Evolutionary conservation across 2,329 filamentous ascomycete genomes (phyloP).

Genomic region (Huntiella bhutanensis): DNA sequence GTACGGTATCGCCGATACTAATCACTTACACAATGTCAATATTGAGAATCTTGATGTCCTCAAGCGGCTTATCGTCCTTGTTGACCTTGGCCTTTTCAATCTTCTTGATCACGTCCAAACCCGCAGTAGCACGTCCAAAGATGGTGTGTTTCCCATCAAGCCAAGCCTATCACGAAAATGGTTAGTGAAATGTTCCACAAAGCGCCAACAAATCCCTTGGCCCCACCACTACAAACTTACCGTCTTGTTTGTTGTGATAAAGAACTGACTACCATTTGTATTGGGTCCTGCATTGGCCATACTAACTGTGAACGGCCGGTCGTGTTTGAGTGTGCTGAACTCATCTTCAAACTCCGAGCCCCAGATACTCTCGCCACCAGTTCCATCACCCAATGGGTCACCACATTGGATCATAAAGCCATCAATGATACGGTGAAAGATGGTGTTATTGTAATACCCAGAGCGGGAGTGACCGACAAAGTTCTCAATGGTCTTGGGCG

Average conservation of each 20-base stretch:
- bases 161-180: slow-evolving; percentile 31
- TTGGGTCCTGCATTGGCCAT: slow-evolving; percentile 97
- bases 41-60: slow-evolving; percentile 93
- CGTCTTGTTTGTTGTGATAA: slow-evolving; percentile 94
- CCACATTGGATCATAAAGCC: slow-evolving; percentile 96
- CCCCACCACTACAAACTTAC: slow-evolving; percentile 26
- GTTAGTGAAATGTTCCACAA: too few relatives aligned
- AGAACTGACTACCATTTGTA: slow-evolving; percentile 93
- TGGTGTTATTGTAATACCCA: slow-evolving; percentile 92
- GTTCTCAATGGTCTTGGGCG: slow-evolving; percentile 90
- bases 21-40: slow-evolving; percentile 40
- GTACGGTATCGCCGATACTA: not conserved
- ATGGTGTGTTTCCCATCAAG: slow-evolving; percentile 91
- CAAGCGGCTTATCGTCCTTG: slow-evolving; percentile 72
- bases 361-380: slow-evolving; percentile 83
- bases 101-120: slow-evolving; percentile 83
- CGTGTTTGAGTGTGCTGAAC: slow-evolving; percentile 76
- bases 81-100: slow-evolving; percentile 82
- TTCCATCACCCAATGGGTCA: slow-evolving; percentile 74
- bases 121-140: slow-evolving; percentile 77
- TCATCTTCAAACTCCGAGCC: slow-evolving; percentile 85
- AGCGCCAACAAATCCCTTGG: too few relatives aligned
- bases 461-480: slow-evolving; percentile 80
- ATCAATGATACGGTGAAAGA: slow-evolving; percentile 90
- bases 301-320: slow-evolving; percentile 87